Evolutionary conservation across 768 basidiomycete genomes (phyloP), one percentile per base, ranked within the genome.

Genomic region (Mycena galericulata): DNA sequence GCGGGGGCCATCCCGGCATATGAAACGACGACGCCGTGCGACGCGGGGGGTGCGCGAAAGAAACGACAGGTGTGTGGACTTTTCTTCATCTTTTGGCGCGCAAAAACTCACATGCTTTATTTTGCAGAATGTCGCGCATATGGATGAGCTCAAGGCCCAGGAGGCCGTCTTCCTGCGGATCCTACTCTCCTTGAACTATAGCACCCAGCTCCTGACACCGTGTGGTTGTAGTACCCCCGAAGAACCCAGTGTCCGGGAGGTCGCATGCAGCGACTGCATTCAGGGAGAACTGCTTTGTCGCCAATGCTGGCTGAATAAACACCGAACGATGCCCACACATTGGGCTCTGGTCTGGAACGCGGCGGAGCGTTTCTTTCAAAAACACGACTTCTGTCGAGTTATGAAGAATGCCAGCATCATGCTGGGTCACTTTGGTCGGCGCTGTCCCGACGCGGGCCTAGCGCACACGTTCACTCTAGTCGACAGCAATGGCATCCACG

Each of bases 401-500:
- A n/a, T 66, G 49, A 59, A 45, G 56, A 66, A 53, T 26, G 0
- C 45, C 0, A 5, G 18, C 0, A n/a, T 66, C 15, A 6, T 11
- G 20, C 46, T 66, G 9, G 50, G 66, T 15, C 66, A 61, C 53
- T 4, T 61, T 38, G 66, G 66, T 1, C 9, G 30, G 10, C 66
- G 26, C 12, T 67, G 66, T 47, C 66, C 66, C 41, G 18, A 36
- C 4, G 53, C 59, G 7, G 57, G 49, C 20, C 34, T 27, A 17
- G 50, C 43, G 3, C 58, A n/a, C 0, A 18, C 51, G 0, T 68
- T 68, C 56, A 64, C 62, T 3, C 29, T 68, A 24, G 62, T 68
- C 9, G 67, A 68, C 12, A 45, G 17, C 11, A 68, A 68, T 15
- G 61, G 67, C 4, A 68, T 68, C 17, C 67, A 68, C 54, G 60